Conservation (phyloP, 2,329 filamentous ascomycete genomes). For the Arthroderma sp. region DNA sequence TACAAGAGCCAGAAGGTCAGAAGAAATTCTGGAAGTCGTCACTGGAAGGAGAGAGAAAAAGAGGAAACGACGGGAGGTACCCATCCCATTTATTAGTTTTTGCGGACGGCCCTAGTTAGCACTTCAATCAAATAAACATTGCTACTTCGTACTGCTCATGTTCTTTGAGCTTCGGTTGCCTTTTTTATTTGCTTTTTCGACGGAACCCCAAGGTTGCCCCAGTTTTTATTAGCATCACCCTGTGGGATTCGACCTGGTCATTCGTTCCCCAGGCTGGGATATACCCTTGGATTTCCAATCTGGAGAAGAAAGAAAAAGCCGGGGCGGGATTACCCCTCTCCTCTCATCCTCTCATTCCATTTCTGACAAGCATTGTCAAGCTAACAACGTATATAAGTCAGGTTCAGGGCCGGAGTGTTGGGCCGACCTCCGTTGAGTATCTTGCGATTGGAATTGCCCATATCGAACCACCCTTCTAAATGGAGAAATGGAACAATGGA, state of each 20-base stretch:
- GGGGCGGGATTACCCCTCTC: conserved; percentile 4
- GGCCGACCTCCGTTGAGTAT: neutral
- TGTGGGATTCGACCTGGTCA: conserved; percentile 2
- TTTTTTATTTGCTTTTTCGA: neutral
- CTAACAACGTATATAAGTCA: neutral
- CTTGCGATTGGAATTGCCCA: neutral
- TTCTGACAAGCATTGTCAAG: neutral
- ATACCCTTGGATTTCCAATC: neutral
- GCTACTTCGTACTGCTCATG: neutral
- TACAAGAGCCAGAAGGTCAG: conserved; percentile 4
- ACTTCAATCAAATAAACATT: conserved; percentile 5
- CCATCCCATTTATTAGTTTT: neutral
- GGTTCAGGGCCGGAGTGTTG: neutral
- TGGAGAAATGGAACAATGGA: neutral
- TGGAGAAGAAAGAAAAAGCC: conserved; percentile 4
- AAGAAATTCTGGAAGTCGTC: conserved; percentile 3
- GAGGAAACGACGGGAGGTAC: neutral
- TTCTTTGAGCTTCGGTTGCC: conserved; percentile 1
- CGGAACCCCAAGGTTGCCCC: conserved; percentile 2
- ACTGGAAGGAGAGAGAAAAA: neutral
- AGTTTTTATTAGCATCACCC: conserved; percentile 1
- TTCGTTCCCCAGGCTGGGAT: conserved; percentile 6
- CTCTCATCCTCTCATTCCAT: neutral
- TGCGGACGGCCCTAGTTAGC: neutral
- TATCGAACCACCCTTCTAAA: neutral